Base-by-base conservation (phyloP, 768 basidiomycete genomes). In the Porphyrellus cyaneotinctus region DNA sequence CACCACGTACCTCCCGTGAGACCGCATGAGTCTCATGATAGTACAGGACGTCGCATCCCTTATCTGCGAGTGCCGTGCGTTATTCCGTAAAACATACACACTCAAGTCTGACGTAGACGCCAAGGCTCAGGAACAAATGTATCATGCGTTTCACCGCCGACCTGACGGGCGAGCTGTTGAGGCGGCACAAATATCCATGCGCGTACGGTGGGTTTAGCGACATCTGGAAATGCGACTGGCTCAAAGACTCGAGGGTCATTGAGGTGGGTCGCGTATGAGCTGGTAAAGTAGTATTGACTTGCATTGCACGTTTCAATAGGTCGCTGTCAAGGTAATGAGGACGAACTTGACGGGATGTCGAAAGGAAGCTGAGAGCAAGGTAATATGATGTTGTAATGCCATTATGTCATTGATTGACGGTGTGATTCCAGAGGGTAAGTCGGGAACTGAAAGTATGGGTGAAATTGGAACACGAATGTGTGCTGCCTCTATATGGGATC, bases 401-500 rank as follows among this genome's bases (percentile, higher is more conserved):
- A 28, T 38, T 3, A 2, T 12, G 20, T 18, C 10, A 2, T 37
- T 11, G 17, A 43, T 35, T 41, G 3, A 43, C 42, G 3, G 14
- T 22, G n/a, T 2, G 6, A 11, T 39, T 5, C 7, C 15, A 62
- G 61, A 50, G 43, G 43, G 57, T 60, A 11, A 30, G 38, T 46
- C 61, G 54, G 0, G 61, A 62, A 39, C 36, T 63, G 4, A 63
- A 46, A 26, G 49, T 62, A 26, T 71, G 70, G 70, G 52, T 53
- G 36, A 53, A 45, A 35, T 49, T 72, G 33, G 50, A 60, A 13
- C 72, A 72, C 30, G 53, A 60, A 3, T 58, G 63, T 43, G 53
- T 72, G 10, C 24, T 70, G 12, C 65, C 64, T 23, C 54, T 72
- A 3, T 64, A 58, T 51, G 70, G 70, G 3, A 56, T 65, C 41